Conservation (phyloP, 1,284 basidiomycete species). For the Trametes hirsuta region DNA sequence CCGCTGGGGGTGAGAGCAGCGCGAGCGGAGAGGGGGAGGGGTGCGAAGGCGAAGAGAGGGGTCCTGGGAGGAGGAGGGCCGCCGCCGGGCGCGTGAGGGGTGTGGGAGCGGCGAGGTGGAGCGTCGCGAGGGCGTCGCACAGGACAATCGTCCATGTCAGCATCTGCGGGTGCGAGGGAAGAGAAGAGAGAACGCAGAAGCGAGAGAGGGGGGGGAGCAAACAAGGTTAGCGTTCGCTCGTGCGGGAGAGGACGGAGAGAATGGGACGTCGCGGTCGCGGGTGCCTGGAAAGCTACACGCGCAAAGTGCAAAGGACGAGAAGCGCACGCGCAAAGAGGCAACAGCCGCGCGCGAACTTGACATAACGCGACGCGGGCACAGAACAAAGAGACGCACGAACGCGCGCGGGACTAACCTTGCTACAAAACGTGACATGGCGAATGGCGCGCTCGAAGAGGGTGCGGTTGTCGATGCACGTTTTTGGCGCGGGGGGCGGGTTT, state of each 20-base stretch:
- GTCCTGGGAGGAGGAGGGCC: conserved; percentile 16
- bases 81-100: conserved; percentile 18
- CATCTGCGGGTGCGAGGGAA: conserved; percentile 18
- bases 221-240: conserved; percentile 10
- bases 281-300: background rate
- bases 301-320: background rate
- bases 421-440: conserved; percentile 35
- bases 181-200: no score
- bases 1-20: background rate
- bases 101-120: conserved; percentile 24
- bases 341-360: background rate
- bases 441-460: conserved; percentile 36
- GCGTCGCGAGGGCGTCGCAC: conserved; percentile 30
- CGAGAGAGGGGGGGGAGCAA: background rate
- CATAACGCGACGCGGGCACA: no score
- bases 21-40: background rate
- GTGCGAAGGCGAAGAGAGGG: conserved; percentile 3
- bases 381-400: background rate
- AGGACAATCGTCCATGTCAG: conserved; percentile 32
- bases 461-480: conserved; percentile 28
- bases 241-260: no score
- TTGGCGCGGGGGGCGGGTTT: conserved; percentile 31
- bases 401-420: conserved; percentile 29
- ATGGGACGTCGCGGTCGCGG: background rate
- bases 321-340: background rate